Evolutionary conservation across 2,329 filamentous ascomycete species (phyloP).

Genomic region (Xylariaceae sp.): DNA sequence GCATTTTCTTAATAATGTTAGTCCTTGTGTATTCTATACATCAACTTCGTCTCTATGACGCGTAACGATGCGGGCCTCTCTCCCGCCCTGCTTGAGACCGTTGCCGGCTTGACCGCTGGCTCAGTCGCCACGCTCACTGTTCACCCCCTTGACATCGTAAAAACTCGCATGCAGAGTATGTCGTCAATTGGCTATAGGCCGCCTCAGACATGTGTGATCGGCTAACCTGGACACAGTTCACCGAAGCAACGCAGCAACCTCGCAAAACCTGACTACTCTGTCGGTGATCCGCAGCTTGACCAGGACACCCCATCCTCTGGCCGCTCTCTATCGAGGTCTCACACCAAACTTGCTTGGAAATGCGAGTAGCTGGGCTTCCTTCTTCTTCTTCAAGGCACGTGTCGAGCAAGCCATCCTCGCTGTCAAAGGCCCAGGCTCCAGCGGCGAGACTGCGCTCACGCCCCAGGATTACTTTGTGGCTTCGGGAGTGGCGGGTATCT

Average conservation of each 20-base stretch:
- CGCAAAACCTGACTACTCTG: constrained; percentile 46
- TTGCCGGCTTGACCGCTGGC: constrained; percentile 87
- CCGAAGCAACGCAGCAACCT: constrained; percentile 40
- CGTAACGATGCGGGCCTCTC: constrained; percentile 60
- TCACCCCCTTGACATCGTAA: constrained; percentile 92
- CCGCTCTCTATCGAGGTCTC: constrained; percentile 82
- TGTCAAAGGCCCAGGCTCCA: constrained; percentile 25
- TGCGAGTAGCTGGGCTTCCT: constrained; percentile 83
- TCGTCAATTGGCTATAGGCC: constrained; percentile 5
- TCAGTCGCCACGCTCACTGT: constrained; percentile 81
- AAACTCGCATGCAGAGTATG: constrained; percentile 88
- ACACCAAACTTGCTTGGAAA: constrained; percentile 91
- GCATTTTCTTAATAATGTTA: constrained; percentile 8
- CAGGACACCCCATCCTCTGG: constrained; percentile 53
- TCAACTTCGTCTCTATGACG: constrained; percentile 41
- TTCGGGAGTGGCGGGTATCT: constrained; percentile 65
- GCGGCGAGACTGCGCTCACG: constrained; percentile 39
- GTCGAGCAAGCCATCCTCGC: constrained; percentile 47
- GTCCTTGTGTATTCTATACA: neutral
- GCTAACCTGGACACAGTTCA: constrained; percentile 40
- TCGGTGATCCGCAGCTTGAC: constrained; percentile 51
- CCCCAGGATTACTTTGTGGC: constrained; percentile 77
- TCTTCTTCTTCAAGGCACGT: constrained; percentile 75
- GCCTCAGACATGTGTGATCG: constrained; percentile 6
- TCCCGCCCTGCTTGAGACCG: constrained; percentile 78